Conservation (phyloP, 352 stramenopile genomes). For the Phytophthora pisi region DNA sequence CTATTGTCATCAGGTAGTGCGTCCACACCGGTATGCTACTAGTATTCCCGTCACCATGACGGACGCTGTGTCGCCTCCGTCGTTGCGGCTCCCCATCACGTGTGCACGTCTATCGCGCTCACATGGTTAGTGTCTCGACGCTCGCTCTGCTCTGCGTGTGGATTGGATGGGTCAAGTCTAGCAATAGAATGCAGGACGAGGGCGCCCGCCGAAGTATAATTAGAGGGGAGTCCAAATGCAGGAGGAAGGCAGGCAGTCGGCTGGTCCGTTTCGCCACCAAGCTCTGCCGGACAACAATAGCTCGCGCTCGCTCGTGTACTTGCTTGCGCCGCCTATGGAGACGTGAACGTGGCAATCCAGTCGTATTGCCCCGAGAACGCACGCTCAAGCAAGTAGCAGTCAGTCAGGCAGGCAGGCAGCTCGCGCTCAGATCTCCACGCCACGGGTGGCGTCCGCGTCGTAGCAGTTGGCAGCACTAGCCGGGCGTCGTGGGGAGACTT, state of each 20-base stretch:
- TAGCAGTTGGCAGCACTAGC: conserved; percentile 1
- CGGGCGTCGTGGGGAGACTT: conserved; percentile 29
- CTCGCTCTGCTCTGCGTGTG: no score
- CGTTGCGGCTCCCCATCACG: conserved; percentile 8
- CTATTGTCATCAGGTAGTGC: background rate
- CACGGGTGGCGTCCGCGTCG: background rate
- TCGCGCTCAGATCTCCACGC: background rate
- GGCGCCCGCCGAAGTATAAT: conserved; percentile 16
- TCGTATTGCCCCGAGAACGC: conserved; percentile 20
- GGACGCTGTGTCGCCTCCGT: conserved; percentile 6
- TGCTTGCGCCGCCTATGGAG: conserved; percentile 18
- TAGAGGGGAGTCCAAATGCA: background rate
- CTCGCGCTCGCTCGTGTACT: conserved; percentile 8
- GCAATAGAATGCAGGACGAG: conserved; percentile 8
- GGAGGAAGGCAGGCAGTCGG: background rate
- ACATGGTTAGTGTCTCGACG: background rate
- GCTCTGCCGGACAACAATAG: conserved; percentile 31
- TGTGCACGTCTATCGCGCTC: conserved; percentile 6
- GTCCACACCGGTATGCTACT: background rate
- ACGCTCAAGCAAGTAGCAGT: conserved; percentile 9
- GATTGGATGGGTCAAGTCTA: background rate
- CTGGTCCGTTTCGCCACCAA: conserved; percentile 28
- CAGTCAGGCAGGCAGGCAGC: background rate
- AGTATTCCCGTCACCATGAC: background rate
- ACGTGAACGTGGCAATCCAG: conserved; percentile 27